Evolutionary conservation across 2,329 filamentous ascomycete species (phyloP).

Genomic region (Aspergillus sp.): DNA sequence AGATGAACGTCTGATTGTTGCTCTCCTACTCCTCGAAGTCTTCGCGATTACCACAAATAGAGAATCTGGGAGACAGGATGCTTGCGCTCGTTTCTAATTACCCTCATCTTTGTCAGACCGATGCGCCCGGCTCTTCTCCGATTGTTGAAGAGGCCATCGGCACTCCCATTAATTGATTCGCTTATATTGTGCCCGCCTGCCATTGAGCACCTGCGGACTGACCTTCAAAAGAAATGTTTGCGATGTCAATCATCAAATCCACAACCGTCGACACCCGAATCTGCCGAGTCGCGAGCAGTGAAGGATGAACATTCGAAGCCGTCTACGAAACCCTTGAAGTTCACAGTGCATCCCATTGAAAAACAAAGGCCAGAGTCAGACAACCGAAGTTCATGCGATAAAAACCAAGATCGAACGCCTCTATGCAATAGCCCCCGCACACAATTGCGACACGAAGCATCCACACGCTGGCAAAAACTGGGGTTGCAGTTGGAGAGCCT

Average conservation of each 20-base stretch:
- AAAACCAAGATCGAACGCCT: too few species aligned
- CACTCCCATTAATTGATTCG: conserved; percentile 38
- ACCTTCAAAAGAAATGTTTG: conserved; percentile 24
- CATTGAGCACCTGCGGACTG: conserved; percentile 32
- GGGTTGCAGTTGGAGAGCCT: conserved; percentile 35
- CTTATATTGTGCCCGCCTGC: conserved; percentile 30
- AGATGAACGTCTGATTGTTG: conserved; percentile 5
- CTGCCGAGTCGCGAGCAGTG: conserved; percentile 2
- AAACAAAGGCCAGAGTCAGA: neutral
- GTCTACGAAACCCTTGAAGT: conserved; percentile 3
- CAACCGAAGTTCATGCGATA: too few species aligned
- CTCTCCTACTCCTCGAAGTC: neutral
- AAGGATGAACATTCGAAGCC: conserved; percentile 1
- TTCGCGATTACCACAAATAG: conserved; percentile 4
- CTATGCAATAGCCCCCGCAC: neutral
- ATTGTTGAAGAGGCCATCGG: conserved; percentile 43
- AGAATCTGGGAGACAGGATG: conserved; percentile 27
- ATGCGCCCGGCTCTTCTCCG: conserved; percentile 47
- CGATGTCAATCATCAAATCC: conserved; percentile 27
- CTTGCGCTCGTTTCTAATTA: conserved; percentile 17
- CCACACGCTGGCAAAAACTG: conserved; percentile 16
- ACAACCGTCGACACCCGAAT: conserved; percentile 10
- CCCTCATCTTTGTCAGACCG: conserved; percentile 21
- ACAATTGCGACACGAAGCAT: neutral
- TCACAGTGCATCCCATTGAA: conserved; percentile 1